Percentiles rank a stretch among this genome's conserved stretches.
phyloP scores from a whole-genome alignment of 352 stramenopile genomes.

The Globisporangium orthogonon region DNA sequence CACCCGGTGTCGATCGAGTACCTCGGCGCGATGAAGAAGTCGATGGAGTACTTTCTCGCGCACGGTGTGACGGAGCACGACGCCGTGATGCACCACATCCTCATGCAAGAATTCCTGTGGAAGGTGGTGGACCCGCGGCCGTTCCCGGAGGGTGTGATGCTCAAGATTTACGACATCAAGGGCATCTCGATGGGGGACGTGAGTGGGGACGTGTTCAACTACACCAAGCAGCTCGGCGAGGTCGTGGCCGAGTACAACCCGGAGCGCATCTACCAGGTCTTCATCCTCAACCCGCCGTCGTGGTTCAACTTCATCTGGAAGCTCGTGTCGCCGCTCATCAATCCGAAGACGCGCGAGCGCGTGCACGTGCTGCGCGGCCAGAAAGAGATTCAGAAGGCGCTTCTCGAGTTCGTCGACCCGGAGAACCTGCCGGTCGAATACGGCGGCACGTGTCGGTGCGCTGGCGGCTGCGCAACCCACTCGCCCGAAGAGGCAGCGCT shows the following conservation, averaged over 20 bases:
- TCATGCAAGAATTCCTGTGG: conserved; percentile 70
- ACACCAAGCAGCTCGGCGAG: conserved; percentile 59
- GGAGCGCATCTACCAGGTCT: conserved; percentile 63
- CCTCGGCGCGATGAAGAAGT: conserved; percentile 53
- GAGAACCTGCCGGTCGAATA: conserved; percentile 66
- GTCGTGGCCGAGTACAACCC: conserved; percentile 67
- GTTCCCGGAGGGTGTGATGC: conserved; percentile 53
- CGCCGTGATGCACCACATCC: conserved; percentile 53
- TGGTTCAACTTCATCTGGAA: conserved; percentile 85
- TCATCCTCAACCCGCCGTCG: conserved; percentile 63
- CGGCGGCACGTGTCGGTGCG: conserved; percentile 50
- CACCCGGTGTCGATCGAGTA: conserved; percentile 54
- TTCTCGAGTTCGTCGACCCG: conserved; percentile 58
- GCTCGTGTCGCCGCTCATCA: conserved; percentile 60
- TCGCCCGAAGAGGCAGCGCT: conserved; percentile 66
- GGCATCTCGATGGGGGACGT: conserved; percentile 73
- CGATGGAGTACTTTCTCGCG: conserved; percentile 44
- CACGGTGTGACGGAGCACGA: conserved; percentile 53
- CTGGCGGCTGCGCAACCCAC: conserved; percentile 50
- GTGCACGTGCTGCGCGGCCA: conserved; percentile 58
- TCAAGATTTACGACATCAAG: conserved; percentile 73
- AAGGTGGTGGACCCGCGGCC: conserved; percentile 53
- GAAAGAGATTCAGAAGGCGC: conserved; percentile 64
- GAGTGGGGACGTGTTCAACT: conserved; percentile 58
- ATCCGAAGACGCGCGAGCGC: conserved; percentile 65